Conservation (phyloP, 2,329 filamentous ascomycete species). For the Colletotrichum tanaceti region DNA sequence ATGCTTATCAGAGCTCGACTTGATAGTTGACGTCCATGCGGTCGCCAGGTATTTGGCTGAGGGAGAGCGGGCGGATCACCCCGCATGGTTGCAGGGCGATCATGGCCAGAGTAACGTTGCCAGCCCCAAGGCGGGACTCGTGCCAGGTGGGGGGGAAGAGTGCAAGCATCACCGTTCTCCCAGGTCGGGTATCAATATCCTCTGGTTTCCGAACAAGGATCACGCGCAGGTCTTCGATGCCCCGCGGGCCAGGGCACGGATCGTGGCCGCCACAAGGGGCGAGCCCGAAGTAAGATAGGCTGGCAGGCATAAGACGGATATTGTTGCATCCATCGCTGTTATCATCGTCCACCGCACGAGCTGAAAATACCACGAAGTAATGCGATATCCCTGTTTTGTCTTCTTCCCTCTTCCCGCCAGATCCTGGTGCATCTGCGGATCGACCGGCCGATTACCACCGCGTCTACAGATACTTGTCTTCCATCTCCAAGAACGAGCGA, state of each 20-base stretch:
- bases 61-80: conserved; percentile 37
- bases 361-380: background rate
- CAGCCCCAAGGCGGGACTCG: conserved; percentile 14
- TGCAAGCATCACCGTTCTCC: conserved; percentile 16
- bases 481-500: conserved; percentile 10
- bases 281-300: conserved; percentile 1
- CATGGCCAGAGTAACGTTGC: conserved; percentile 30
- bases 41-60: conserved; percentile 67
- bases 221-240: conserved; percentile 72
- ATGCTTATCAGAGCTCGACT: conserved; percentile 68
- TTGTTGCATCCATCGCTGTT: background rate
- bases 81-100: conserved; percentile 40
- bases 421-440: background rate
- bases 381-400: background rate
- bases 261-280: conserved; percentile 46
- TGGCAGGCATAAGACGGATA: background rate
- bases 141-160: background rate
- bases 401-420: background rate
- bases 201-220: conserved; percentile 71
- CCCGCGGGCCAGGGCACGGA: conserved; percentile 44
- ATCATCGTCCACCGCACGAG: conserved; percentile 1
- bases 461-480: background rate
- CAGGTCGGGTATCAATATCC: conserved; percentile 61
- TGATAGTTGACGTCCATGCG: conserved; percentile 71
- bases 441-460: background rate